Evolutionary conservation across 1,284 basidiomycete species (phyloP).

Genomic region (Ceratobasidium sp.): DNA sequence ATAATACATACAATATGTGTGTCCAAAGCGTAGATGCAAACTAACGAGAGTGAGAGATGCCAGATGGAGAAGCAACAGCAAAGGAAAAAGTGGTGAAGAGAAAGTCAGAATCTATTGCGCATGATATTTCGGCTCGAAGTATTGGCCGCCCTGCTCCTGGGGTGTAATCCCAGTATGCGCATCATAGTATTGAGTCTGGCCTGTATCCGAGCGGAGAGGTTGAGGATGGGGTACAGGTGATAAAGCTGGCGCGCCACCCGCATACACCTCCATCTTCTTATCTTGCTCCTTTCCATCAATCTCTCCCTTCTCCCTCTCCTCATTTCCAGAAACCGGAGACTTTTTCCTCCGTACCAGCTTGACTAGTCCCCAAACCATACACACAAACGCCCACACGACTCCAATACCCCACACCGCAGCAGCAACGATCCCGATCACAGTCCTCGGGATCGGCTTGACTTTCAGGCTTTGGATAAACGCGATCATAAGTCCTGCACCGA

Average conservation of each 20-base stretch:
- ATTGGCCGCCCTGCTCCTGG: neutral
- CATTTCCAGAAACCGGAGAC: neutral
- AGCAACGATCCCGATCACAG: slow-evolving; percentile 76
- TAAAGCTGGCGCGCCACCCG: neutral
- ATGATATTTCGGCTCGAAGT: neutral
- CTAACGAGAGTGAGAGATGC: neutral
- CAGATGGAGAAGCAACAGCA: neutral
- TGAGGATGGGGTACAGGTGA: slow-evolving; percentile 15
- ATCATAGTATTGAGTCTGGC: neutral
- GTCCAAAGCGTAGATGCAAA: too few relatives aligned
- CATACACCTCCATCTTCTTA: slow-evolving; percentile 1
- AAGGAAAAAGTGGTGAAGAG: neutral
- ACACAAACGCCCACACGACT: slow-evolving; percentile 53
- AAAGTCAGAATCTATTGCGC: neutral
- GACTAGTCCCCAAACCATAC: slow-evolving; percentile 49
- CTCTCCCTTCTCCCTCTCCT: slow-evolving; percentile 6
- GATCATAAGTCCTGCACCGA: slow-evolving; percentile 74
- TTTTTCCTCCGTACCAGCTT: slow-evolving; percentile 14
- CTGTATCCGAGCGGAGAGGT: slow-evolving; percentile 2
- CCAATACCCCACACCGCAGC: slow-evolving; percentile 58
- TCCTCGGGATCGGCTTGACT: slow-evolving; percentile 79
- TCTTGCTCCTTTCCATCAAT: slow-evolving; percentile 24
- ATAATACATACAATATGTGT: neutral
- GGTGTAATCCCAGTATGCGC: slow-evolving; percentile 30
- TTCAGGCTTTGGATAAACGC: slow-evolving; percentile 73